Evolutionary conservation across 2,329 filamentous ascomycete species (phyloP), one percentile per base, ranked within the genome.

Genomic region (Arthrobotrys megalospora): DNA sequence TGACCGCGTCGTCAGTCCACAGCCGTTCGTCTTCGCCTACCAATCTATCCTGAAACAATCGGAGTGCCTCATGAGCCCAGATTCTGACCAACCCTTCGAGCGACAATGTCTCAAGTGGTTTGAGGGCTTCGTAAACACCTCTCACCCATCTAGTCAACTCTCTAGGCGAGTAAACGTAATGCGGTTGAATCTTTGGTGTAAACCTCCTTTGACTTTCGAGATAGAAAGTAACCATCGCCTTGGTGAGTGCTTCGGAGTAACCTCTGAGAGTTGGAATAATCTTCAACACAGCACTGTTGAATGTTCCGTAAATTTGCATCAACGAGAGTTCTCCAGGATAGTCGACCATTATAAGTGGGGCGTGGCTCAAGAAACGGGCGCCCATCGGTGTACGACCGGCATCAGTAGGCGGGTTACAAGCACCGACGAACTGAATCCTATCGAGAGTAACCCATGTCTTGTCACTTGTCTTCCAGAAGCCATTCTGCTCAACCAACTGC

Each of bases 121-220:
- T 90, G 80, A 99, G 97, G 0, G 96, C 95, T 85, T 99, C 96
- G 82, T 99, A 99, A 19, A 99, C 89, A 86, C 96, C 96, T 81
- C 96, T 93, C 34, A 97, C 95, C 96, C 96, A 99, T 84, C 96
- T 89, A 11, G 96, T 99, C 82, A 99, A 88, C 84, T 99, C 96
- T 91, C 96, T 93, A 83, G 96, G 96, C 84, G 94, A 97, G 89
- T 99, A 99, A 53, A 99, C 94, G 84, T 99, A 99, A 84, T 99
- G 96, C 0, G 96, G 96, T 83, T 99, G 96, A 47, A 98, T 97
- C 85, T 97, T 92, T 6, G 96, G 92, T 8, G 96, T 99, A 83
- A 99, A 99, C 65, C 92, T 90, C 82, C 93, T 89, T 84, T 99
- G 96, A 10, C 96, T 99, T 83, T 97, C 93, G 32, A 96, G 87